Evolutionary conservation across 768 basidiomycete species (phyloP).

Genomic region (Aureoboletus auriporus): DNA sequence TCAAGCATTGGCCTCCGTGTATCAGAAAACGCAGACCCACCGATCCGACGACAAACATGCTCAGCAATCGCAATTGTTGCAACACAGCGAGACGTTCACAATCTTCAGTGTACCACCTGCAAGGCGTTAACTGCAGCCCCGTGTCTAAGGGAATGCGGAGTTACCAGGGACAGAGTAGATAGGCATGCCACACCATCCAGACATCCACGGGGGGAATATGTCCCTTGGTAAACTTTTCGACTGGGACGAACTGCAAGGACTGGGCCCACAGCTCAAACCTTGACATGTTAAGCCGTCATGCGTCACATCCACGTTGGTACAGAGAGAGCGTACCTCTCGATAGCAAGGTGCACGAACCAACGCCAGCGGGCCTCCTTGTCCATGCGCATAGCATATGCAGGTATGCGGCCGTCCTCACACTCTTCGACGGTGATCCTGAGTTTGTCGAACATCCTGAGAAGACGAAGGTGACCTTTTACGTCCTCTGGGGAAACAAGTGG

Average conservation of each 20-base stretch:
- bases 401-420: conserved; percentile 25
- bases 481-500: conserved; percentile 31
- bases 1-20: no score
- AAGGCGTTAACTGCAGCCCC: background rate
- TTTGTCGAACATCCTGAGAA: conserved; percentile 31
- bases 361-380: conserved; percentile 30
- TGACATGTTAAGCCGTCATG: background rate
- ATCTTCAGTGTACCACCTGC: conserved; percentile 31
- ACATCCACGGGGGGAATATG: conserved; percentile 37
- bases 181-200: conserved; percentile 42
- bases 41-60: conserved; percentile 26
- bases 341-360: conserved; percentile 39
- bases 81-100: conserved; percentile 28
- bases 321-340: conserved; percentile 27
- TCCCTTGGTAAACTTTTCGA: conserved; percentile 23
- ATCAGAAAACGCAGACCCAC: conserved; percentile 13
- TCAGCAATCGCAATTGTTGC: conserved; percentile 23
- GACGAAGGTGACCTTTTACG: conserved; percentile 33
- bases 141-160: background rate
- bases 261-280: conserved; percentile 36
- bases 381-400: conserved; percentile 22
- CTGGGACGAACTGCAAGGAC: conserved; percentile 18
- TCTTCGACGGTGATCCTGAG: conserved; percentile 28
- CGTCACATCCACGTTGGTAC: background rate
- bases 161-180: conserved; percentile 37